Base-by-base conservation (phyloP, 225 moss, liverwort and hornwort species). In the Marchantia paleacea region DNA sequence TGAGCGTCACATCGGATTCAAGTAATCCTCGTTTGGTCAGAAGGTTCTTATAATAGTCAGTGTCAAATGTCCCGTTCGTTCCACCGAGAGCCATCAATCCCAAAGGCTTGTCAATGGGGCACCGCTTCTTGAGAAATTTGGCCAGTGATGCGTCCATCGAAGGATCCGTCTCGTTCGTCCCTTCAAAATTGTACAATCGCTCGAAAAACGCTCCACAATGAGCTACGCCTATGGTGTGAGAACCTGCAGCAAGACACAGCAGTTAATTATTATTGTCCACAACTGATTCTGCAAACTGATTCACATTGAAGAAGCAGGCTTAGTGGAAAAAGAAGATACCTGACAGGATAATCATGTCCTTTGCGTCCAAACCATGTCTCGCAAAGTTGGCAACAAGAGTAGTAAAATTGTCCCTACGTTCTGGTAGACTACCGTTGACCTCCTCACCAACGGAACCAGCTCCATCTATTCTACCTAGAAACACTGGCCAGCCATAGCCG, bases 301-400 rank as follows among this genome's bases (percentile, higher is more conserved):
- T 39, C 39, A 57, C 57, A 57, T 39, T 2, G 15, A 58, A 20
- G 13, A 13, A 58, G 20, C 20, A 20, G 57, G 13, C 57, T 58
- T 1, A 39, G 39, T 39, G 39, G 39, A 2, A 39, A 5, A 39
- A 39, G 39, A 39, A 39, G n/a, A 19, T 57, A 64, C n/a, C 64
- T 64, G 64, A 64, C 9, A 64, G 24, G 64, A 64, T 64, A 64
- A 64, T 9, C 64, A 64, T 64, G 64, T 64, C 64, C 24, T n/a
- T 64, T 1, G 64, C 64, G 11, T 64, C 64, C 10, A 64, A 24
- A 20, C 64, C 64, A 64, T 3, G 20, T 64, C n/a, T 64, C 20
- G 64, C 64, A 64, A 64, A 64, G 19, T 20, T 64, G n/a, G 64
- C 64, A 20, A 64, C 64, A 9, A 64, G 64, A 18, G 9, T 64